Evolutionary conservation across 164 flowering plant genomes (phyloP), one percentile per base, ranked within the genome.

Genomic region (Euptelea pleiosperma): DNA sequence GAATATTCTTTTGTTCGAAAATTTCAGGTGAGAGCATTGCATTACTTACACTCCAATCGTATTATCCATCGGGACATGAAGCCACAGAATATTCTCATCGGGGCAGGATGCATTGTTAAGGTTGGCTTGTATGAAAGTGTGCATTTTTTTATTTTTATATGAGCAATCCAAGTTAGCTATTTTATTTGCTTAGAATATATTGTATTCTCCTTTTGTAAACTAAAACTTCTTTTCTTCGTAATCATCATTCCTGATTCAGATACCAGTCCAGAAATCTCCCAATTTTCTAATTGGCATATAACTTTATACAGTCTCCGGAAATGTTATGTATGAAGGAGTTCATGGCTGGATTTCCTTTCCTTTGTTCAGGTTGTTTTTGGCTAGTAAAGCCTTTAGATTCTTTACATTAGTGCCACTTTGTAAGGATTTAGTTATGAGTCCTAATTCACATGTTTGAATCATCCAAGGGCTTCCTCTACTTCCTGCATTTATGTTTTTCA

Each of bases 31-130:
- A 82, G 80, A 68, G 99, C 99, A 59, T 74, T 93, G 78, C 78
- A 88, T 76, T 93, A 93, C 74, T 71, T 93, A 71, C 99, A 93
- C 66, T 86, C 97, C 48, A 93, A 93, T 63, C 89, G 99, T 35
- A 87, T 93, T 47, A 93, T 93, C 50, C 99, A 93, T 71, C 96
- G 99, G 25, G 99, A 93, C 61, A 90, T 93, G 99, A 93, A 93
- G 74, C 99, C 99, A 16, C 99, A 93, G 49, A 93, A 93, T 76
- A 93, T 93, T 62, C 88, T 93, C 25, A 93, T 93, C 58, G 87
- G 96, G 51, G 83, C 97, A 54, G 96, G 95, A 12, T 84, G 91
- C 50, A 63, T 88, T 62, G 89, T 93, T 33, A 93, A 90, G 98
- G 98, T 90, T 64, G 39, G 58, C 8, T 19, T 34, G 28, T 29